Conservation (phyloP, 176 grass and related monocot genomes). For the Saccharum spontaneum region DNA sequence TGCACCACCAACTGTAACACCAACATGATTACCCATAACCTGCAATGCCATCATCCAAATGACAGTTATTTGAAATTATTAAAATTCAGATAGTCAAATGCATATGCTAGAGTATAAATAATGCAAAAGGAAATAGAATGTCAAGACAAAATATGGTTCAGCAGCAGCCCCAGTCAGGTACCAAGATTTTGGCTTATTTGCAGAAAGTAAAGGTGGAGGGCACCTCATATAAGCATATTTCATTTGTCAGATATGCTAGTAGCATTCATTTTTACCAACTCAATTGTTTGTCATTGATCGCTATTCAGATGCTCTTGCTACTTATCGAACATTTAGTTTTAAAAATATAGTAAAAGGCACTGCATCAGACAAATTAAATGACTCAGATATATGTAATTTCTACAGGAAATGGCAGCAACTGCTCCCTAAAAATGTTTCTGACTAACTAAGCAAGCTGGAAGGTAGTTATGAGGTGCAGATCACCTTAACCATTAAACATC, state of each 20-base stretch:
- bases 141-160: background rate
- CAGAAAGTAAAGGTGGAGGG: background rate
- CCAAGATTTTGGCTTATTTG: background rate
- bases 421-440: background rate
- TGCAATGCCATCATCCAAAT: conserved; percentile 27
- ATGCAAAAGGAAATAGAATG: background rate
- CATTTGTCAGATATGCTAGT: background rate
- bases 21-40: conserved; percentile 96
- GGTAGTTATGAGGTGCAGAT: background rate
- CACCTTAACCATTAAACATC: background rate
- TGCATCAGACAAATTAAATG: background rate
- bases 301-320: conserved; percentile 17
- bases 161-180: background rate
- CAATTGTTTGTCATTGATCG: background rate
- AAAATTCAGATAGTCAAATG: background rate
- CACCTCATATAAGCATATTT: background rate
- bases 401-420: background rate
- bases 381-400: background rate
- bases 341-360: background rate
- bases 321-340: background rate
- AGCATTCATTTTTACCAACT: background rate
- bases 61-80: conserved; percentile 21
- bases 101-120: background rate
- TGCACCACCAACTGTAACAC: conserved; percentile 82
- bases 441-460: background rate